Percentiles rank a stretch among this genome's conserved stretches.
Conservation (phyloP, 2,329 filamentous ascomycete species). For the Dactylella cylindrospora region DNA sequence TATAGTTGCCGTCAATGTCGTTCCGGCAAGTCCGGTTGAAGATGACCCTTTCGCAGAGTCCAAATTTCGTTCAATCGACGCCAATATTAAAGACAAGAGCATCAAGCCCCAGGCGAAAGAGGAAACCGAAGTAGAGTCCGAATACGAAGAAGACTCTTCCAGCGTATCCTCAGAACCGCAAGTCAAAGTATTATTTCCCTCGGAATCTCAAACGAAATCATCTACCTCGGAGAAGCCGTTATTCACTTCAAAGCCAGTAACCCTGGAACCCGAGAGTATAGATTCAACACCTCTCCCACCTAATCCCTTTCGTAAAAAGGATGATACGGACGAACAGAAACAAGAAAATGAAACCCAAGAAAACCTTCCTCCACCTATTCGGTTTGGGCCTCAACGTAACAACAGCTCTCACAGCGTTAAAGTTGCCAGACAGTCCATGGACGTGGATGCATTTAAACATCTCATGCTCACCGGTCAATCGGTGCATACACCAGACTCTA, state of each 20-base stretch:
- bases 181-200: background rate
- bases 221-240: conserved; percentile 16
- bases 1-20: conserved; percentile 3
- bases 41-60: conserved; percentile 29
- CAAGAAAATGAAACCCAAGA: conserved; percentile 50
- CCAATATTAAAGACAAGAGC: too few relatives aligned
- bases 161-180: conserved; percentile 23
- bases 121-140: conserved; percentile 10
- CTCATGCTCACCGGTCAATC: conserved; percentile 71
- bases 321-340: conserved; percentile 7
- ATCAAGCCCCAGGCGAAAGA: background rate
- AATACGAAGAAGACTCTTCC: conserved; percentile 28
- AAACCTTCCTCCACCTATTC: conserved; percentile 45
- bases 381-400: conserved; percentile 49
- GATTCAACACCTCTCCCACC: conserved; percentile 9
- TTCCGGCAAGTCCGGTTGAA: conserved; percentile 14
- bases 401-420: conserved; percentile 49
- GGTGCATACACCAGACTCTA: conserved; percentile 50
- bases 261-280: conserved; percentile 4
- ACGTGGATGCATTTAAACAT: conserved; percentile 76
- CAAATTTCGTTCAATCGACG: conserved; percentile 1
- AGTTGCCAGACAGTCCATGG: conserved; percentile 57
- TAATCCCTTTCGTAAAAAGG: conserved; percentile 36
- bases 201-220: conserved; percentile 11
- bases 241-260: conserved; percentile 22